Evolutionary conservation across 1,139 yeast species (phyloP), one percentile per base, ranked within the genome.

Genomic region (Kluyveromyces sp.): DNA sequence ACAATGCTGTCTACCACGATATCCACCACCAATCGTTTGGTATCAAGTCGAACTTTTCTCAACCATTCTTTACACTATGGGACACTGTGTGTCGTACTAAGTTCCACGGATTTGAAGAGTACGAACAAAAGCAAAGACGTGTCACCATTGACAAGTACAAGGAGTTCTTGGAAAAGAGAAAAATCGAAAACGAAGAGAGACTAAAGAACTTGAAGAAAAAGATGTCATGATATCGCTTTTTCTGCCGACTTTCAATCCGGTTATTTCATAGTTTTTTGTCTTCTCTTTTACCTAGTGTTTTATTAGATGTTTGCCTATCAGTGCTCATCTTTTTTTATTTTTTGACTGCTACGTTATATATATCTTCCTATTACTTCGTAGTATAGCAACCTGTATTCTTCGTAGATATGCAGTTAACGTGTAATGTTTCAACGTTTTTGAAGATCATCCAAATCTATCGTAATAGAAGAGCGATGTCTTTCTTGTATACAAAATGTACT

Each of bases 11-110:
- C 36, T 92, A 89, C 66, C 98, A 92, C 63, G 98, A 92, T 67
- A 89, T 92, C 56, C 98, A 92, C 64, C 98, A 92, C 68, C 98
- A 92, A 71, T 79, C 79, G 57, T 92, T 94, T 77, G 98, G 98
- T 33, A 83, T 92, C 68, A 89, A 88, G 71, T 82, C 83, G 52
- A 92, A 92, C 69, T 92, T 82, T 61, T 83, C 95, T n/a, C 98
- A 92, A 71, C 98, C 98, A 5, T 92, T 90, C 70, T 92, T 92
- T 68, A 83, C 90, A 3, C 79, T 88, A 60, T 92, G 98, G 98
- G 98, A 92, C 66, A 68, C 69, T 46, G 54, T 82, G 47, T 75
- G 77, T 50, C 77, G 79, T 48, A 87, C 97, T 2, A 80, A 83
- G 61, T 89, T 82, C 67, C 72, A 78, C 57, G 86, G 81, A 49